Conservation (phyloP, 768 basidiomycete genomes). For the Mycena latifolia region DNA sequence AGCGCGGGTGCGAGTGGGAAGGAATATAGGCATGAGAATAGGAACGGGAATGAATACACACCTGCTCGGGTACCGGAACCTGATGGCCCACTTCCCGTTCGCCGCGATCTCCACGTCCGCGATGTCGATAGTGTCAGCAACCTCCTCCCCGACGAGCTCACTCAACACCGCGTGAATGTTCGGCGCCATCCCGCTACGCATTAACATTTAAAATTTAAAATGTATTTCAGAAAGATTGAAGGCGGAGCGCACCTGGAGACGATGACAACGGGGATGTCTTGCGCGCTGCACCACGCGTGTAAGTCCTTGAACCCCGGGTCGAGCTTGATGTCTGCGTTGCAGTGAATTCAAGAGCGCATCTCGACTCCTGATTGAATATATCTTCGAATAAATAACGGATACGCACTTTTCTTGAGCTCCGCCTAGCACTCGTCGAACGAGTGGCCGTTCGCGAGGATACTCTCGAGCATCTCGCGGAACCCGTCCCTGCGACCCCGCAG, state of each 20-base stretch:
- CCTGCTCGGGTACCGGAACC: slow-evolving; percentile 92
- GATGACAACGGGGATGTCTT: slow-evolving; percentile 90
- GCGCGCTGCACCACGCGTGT: slow-evolving; percentile 84
- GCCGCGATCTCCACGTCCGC: slow-evolving; percentile 80
- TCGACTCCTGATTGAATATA: no score
- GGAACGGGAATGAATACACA: slow-evolving; percentile 50
- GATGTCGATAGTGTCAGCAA: slow-evolving; percentile 84
- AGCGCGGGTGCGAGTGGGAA: no score
- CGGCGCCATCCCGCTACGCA: slow-evolving; percentile 95
- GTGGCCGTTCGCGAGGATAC: slow-evolving; percentile 79
- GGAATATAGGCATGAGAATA: slow-evolving; percentile 1
- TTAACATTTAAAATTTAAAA: no score
- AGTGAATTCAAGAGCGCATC: no score
- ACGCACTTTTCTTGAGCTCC: slow-evolving; percentile 76
- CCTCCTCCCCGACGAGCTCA: slow-evolving; percentile 80
- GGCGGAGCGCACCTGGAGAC: slow-evolving; percentile 79
- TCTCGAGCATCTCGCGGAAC: slow-evolving; percentile 88
- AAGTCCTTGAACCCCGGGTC: slow-evolving; percentile 93
- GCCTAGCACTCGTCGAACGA: slow-evolving; percentile 89
- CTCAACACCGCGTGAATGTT: slow-evolving; percentile 93
- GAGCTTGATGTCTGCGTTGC: slow-evolving; percentile 77
- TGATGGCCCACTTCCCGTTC: slow-evolving; percentile 83
- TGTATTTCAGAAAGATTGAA: no score
- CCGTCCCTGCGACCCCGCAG: slow-evolving; percentile 78
- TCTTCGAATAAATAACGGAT: no score